Evolutionary conservation across 139 green algal genomes (phyloP).

Genomic region (Parachlorella kessleri): DNA sequence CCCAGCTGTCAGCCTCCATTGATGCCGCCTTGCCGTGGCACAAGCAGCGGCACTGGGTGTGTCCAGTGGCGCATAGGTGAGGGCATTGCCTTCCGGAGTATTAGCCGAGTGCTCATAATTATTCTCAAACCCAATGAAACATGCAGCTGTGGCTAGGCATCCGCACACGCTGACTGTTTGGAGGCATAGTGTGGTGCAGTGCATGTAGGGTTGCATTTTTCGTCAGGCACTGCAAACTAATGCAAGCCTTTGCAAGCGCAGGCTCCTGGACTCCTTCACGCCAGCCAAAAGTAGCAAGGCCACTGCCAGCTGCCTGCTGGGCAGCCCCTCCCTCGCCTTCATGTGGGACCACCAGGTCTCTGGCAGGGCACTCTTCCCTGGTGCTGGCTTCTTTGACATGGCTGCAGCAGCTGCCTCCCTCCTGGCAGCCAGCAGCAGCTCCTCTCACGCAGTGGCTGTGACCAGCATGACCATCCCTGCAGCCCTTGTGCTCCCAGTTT

Average conservation of each 20-base stretch:
- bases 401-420: slow-evolving; percentile 5
- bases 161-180: too few relatives aligned
- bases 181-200: too few relatives aligned
- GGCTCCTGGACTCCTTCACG: slow-evolving; percentile 13
- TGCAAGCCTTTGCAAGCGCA: too few relatives aligned
- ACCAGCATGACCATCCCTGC: slow-evolving; percentile 20
- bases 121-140: not conserved
- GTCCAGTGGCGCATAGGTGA: slow-evolving; percentile 26
- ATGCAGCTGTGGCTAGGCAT: too few relatives aligned
- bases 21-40: slow-evolving; percentile 1
- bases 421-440: slow-evolving; percentile 5
- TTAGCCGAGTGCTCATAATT: not conserved
- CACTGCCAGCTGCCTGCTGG: slow-evolving; percentile 1
- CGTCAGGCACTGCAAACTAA: too few relatives aligned
- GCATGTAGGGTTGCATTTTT: too few relatives aligned
- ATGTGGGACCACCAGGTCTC: slow-evolving; percentile 48
- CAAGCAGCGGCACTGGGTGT: slow-evolving; percentile 36
- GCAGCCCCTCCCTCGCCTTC: slow-evolving; percentile 2
- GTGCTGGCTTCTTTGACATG: slow-evolving; percentile 38
- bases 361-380: slow-evolving; percentile 32
- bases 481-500: slow-evolving; percentile 21
- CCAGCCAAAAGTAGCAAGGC: not conserved
- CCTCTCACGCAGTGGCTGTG: not conserved
- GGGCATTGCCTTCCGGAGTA: not conserved
- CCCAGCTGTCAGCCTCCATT: not conserved